phyloP scores from a whole-genome alignment of 176 grass and related monocot genomes.

The Avena eriantha region DNA sequence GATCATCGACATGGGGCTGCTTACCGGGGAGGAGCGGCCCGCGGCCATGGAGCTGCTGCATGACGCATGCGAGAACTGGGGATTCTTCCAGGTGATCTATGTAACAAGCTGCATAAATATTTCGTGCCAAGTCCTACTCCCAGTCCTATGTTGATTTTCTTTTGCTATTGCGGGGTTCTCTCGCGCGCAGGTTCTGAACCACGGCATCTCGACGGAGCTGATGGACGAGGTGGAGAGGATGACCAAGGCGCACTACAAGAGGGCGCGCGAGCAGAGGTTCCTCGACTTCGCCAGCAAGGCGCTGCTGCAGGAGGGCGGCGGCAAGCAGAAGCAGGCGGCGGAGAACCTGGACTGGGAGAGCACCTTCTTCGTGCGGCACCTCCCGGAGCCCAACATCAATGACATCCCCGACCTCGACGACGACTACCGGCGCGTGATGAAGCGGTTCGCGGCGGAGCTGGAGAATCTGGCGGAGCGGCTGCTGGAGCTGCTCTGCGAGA shows the following conservation, averaged over 20 bases:
- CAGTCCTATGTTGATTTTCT: neutral
- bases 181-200: slow-evolving; percentile 61
- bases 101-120: too few relatives aligned
- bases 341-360: slow-evolving; percentile 78
- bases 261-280: slow-evolving; percentile 71
- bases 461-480: slow-evolving; percentile 69
- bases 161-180: neutral
- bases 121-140: too few relatives aligned
- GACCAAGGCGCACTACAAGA: slow-evolving; percentile 87
- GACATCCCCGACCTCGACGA: slow-evolving; percentile 67
- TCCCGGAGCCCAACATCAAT: slow-evolving; percentile 60
- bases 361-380: slow-evolving; percentile 84
- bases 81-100: slow-evolving; percentile 98
- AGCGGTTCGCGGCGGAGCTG: slow-evolving; percentile 67
- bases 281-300: slow-evolving; percentile 73
- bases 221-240: slow-evolving; percentile 88
- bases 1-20: slow-evolving; percentile 73
- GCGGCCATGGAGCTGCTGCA: slow-evolving; percentile 63
- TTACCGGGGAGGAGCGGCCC: slow-evolving; percentile 54
- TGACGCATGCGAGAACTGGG: slow-evolving; percentile 94
- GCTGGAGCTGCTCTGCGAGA: slow-evolving; percentile 77
- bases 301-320: slow-evolving; percentile 43
- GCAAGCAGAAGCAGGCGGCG: slow-evolving; percentile 16
- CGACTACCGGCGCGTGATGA: slow-evolving; percentile 64
- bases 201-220: slow-evolving; percentile 77